Evolutionary conservation across 768 basidiomycete genomes (phyloP), one percentile per base, ranked within the genome.

Genomic region (Dendrothele bispora): DNA sequence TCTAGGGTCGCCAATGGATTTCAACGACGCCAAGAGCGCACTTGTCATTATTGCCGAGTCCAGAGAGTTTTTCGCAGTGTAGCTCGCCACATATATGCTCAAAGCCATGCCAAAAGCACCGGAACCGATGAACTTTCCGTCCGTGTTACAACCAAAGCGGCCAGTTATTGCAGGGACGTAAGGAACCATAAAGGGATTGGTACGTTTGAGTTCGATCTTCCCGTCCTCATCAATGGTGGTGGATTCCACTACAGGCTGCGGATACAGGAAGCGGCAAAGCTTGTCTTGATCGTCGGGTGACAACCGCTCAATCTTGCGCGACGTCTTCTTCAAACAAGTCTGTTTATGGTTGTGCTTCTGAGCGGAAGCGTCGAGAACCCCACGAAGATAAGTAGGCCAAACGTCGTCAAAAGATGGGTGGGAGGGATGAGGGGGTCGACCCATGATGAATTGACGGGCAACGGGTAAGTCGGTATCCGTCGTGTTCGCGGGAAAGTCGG

Each of bases 281-380:
- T 32, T 32, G 40, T 56, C 51, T 22, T 43, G 43, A 24, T 55
- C 48, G 4, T 35, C 41, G 6, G 22, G n/a, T 7, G 48, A 30
- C 1, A 53, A 26, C 1, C n/a, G 11, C n/a, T 11, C 25, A 18
- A 12, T 39, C 1, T 18, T 12, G 20, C 35, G 36, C 1, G 48
- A 29, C 4, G 28, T 20, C 21, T 51, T 51, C n/a, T 51, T 51
- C 18, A 51, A 51, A 45, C 50, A 51, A 2, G 50, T 47, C 1
- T 51, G 28, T 7, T 38, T 27, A 25, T 51, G 50, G 4, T 11
- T 34, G 25, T 51, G 50, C 3, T 21, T 20, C 15, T 51, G 50
- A 20, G 6, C 35, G 22, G 26, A 39, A 4, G 25, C 6, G 15
- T 42, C 39, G 12, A 49, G 22, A 30, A 49, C 37, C 3, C 32